Evolutionary conservation across 805 yeast genomes (phyloP).

Genomic region (Schwanniomyces occidentalis): DNA sequence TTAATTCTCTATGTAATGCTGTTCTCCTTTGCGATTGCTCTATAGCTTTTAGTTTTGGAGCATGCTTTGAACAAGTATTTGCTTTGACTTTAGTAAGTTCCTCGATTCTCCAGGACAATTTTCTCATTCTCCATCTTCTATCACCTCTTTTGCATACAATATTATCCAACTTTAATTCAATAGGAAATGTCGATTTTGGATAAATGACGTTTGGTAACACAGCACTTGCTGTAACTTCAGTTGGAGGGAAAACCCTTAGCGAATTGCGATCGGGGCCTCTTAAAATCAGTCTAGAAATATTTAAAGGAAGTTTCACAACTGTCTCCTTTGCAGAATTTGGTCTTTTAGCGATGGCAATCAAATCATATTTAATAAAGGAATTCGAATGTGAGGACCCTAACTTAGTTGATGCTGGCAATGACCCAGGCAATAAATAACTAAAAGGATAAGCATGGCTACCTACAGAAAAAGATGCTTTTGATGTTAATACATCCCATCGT

Average conservation of each 20-base stretch:
- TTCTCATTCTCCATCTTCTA: constrained; percentile 89
- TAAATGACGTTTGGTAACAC: constrained; percentile 85
- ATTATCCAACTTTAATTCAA: constrained; percentile 81
- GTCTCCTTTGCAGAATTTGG: constrained; percentile 23
- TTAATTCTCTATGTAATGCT: constrained; percentile 11
- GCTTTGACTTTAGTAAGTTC: constrained; percentile 70
- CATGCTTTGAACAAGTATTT: constrained; percentile 59
- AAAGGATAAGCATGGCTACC: constrained; percentile 91
- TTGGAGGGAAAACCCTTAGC: constrained; percentile 92
- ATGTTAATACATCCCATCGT: constrained; percentile 80
- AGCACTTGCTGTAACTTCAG: constrained; percentile 84
- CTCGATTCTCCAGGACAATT: constrained; percentile 84
- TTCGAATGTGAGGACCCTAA: constrained; percentile 53
- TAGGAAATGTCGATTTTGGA: constrained; percentile 82
- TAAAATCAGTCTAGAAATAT: constrained; percentile 73
- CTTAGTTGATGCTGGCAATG: constrained; percentile 77
- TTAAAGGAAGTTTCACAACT: constrained; percentile 58
- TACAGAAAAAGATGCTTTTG: constrained; percentile 54
- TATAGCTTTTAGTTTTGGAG: constrained; percentile 44
- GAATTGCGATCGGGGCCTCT: constrained; percentile 86
- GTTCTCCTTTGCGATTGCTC: constrained; percentile 37
- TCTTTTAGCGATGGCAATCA: constrained; percentile 58
- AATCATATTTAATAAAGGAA: constrained; percentile 66
- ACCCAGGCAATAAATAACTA: constrained; percentile 84
- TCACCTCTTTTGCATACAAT: constrained; percentile 51